Percentiles rank a stretch among this genome's conserved stretches.
Evolutionary conservation across 1,284 basidiomycete genomes (phyloP).

Genomic region (Neolentinus lepideus): DNA sequence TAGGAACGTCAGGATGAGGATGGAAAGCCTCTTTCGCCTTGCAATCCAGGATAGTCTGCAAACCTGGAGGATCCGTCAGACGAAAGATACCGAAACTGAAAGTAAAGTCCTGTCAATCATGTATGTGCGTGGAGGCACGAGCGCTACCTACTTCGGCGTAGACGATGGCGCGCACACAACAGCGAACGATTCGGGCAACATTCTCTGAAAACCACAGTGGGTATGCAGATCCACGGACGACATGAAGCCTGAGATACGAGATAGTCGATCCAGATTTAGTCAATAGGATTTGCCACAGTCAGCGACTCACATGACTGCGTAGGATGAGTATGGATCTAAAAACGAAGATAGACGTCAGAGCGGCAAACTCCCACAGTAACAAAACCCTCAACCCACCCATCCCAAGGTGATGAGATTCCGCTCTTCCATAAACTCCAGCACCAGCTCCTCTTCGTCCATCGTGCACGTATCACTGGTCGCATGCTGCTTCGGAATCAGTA

Average conservation of each 20-base stretch:
- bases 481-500: slow-evolving; percentile 79
- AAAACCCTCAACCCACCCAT: slow-evolving; percentile 58
- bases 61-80: slow-evolving; percentile 77
- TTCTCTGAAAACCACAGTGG: slow-evolving; percentile 79
- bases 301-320: slow-evolving; percentile 69
- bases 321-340: slow-evolving; percentile 87
- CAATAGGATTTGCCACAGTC: background rate
- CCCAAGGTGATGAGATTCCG: slow-evolving; percentile 77
- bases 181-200: slow-evolving; percentile 86
- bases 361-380: background rate
- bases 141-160: slow-evolving; percentile 55
- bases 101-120: background rate
- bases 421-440: slow-evolving; percentile 77
- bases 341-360: background rate
- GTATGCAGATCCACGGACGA: slow-evolving; percentile 87
- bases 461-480: slow-evolving; percentile 84
- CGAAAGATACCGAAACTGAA: slow-evolving; percentile 80
- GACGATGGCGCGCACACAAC: slow-evolving; percentile 83
- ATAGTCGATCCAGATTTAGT: background rate
- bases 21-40: slow-evolving; percentile 72
- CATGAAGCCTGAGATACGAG: slow-evolving; percentile 63
- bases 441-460: slow-evolving; percentile 82
- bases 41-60: slow-evolving; percentile 65
- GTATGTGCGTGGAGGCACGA: background rate
- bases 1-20: slow-evolving; percentile 72